Evolutionary conservation across 768 basidiomycete species (phyloP), one percentile per base, ranked within the genome.

Genomic region (Kwoniella dejecticola): DNA sequence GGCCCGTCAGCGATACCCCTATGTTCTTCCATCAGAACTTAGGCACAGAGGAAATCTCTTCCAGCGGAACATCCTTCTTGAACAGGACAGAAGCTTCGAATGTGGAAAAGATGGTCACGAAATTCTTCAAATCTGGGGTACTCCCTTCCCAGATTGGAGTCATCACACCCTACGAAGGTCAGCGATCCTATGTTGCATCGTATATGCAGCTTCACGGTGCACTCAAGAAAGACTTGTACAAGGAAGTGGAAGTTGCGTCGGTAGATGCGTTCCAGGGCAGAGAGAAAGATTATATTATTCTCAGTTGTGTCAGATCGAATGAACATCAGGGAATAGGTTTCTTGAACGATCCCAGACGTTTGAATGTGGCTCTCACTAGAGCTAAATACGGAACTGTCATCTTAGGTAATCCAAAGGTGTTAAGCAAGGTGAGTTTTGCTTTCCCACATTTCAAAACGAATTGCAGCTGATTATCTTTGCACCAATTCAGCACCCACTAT

Each of bases 151-250:
- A 99, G 75, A 99, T 99, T 71, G 96, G 96, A 64, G 91, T 99
- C 64, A 92, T 99, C 73, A 99, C 96, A 1, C 96, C 96, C 0
- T 99, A 99, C 79, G 96, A 99, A 78, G 96, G 96, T 24, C 96
- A 99, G 73, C 87, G 96, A 17, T 96, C 94, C 0, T 98, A 96
- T 79, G 89, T 99, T 76, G 94, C 95, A 78, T 95, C 91, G 79
- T 99, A 95, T 79, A 98, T 99, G 96, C 96, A 99, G 82, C 91
- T 96, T 83, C 96, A 97, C 75, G 96, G 96, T n/a, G 88, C 93
- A 26, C 83, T 98, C 63, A 97, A 97, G 87, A 99, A 98, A 82
- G 96, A 99, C 68, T 80, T 98, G 17, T 99, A 99, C 83, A 99
- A 99, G 82, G 96, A 99, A 74, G 94, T 99, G 40, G 96, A 99